phyloP scores from a whole-genome alignment of 2,329 filamentous ascomycete species.

The Aureobasidium sp. region DNA sequence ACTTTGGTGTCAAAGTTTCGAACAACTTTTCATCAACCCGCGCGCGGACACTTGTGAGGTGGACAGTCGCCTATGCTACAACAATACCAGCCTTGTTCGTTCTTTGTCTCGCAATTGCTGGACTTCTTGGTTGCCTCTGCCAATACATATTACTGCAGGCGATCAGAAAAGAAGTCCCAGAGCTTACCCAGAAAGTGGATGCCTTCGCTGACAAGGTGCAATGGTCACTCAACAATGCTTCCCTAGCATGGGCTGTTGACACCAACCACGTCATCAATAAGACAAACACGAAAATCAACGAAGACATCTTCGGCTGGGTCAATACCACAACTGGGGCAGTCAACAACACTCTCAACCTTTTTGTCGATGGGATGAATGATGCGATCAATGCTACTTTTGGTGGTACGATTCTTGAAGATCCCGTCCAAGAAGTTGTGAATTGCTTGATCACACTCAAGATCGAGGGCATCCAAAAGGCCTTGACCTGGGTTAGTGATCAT shows the following conservation, averaged over 20 bases:
- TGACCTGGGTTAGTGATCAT: slow-evolving; percentile 90
- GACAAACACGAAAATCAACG: slow-evolving; percentile 67
- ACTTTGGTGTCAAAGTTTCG: slow-evolving; percentile 63
- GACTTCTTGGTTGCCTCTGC: slow-evolving; percentile 73
- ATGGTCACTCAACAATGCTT: slow-evolving; percentile 62
- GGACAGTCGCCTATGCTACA: slow-evolving; percentile 82
- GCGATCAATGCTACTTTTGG: slow-evolving; percentile 74
- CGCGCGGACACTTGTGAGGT: slow-evolving; percentile 67
- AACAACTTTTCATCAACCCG: slow-evolving; percentile 56
- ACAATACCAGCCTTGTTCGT: slow-evolving; percentile 80
- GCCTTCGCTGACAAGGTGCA: slow-evolving; percentile 73
- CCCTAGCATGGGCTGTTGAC: slow-evolving; percentile 65
- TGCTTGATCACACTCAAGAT: slow-evolving; percentile 89
- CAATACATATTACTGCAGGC: slow-evolving; percentile 70
- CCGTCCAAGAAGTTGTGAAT: slow-evolving; percentile 71
- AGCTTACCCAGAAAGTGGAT: slow-evolving; percentile 65
- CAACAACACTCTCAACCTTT: slow-evolving; percentile 77
- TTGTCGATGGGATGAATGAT: slow-evolving; percentile 69
- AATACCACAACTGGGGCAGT: slow-evolving; percentile 73
- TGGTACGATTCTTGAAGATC: slow-evolving; percentile 69
- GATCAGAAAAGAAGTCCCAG: slow-evolving; percentile 69
- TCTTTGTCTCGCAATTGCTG: slow-evolving; percentile 72
- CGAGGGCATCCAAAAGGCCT: slow-evolving; percentile 70
- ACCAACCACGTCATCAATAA: slow-evolving; percentile 65
- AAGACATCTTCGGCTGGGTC: slow-evolving; percentile 81